Conservation (phyloP, 2,329 filamentous ascomycete genomes). For the Sclerotinia spermophila region DNA sequence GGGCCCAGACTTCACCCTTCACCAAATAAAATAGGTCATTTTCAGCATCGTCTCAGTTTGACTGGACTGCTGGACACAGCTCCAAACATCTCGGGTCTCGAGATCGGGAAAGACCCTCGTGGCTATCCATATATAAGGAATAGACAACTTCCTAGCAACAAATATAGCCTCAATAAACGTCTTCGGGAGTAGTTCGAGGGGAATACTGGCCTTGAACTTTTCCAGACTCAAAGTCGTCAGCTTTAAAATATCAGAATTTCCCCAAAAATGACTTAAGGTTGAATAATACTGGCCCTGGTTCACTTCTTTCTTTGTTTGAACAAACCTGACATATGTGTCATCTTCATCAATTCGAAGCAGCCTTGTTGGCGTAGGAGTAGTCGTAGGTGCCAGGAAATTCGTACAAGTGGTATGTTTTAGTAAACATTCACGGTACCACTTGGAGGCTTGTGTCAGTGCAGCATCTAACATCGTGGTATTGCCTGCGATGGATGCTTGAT, state of each 20-base stretch:
- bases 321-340: background rate
- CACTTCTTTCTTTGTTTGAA: background rate
- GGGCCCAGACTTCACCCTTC: accelerated
- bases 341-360: slow-evolving; percentile 1
- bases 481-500: background rate
- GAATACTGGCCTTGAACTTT: background rate
- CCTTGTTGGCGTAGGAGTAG: background rate
- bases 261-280: background rate
- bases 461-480: background rate
- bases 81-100: background rate
- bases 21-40: background rate
- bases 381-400: background rate
- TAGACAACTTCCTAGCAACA: background rate
- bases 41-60: background rate
- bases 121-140: background rate
- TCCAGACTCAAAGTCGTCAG: background rate
- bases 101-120: background rate
- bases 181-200: background rate
- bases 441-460: background rate
- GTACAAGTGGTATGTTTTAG: background rate
- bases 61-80: background rate
- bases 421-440: slow-evolving; percentile 2
- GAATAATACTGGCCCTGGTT: background rate
- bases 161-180: background rate
- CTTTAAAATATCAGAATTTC: background rate